phyloP scores from a whole-genome alignment of 768 basidiomycete species.

The Mycena amicta region DNA sequence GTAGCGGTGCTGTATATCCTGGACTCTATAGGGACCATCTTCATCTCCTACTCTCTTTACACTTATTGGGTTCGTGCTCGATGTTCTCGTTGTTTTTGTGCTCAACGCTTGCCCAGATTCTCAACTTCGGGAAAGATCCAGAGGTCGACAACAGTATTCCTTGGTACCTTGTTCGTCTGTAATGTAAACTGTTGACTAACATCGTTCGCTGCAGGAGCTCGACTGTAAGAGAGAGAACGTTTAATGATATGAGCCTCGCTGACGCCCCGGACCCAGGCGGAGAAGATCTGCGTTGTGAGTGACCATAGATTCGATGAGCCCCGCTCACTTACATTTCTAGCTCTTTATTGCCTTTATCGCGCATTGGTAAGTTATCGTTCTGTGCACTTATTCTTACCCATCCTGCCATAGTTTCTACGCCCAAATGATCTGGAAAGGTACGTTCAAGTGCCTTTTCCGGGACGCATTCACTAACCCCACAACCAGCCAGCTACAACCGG shows the following conservation, averaged over 20 bases:
- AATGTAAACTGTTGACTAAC: neutral
- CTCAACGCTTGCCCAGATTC: conserved; percentile 2
- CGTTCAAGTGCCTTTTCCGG: neutral
- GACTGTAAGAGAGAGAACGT: conserved; percentile 3
- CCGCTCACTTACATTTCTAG: too few relatives aligned
- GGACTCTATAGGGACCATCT: conserved; percentile 16
- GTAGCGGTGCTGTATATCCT: conserved; percentile 13
- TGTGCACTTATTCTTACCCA: neutral
- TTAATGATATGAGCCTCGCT: too few relatives aligned
- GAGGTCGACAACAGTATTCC: conserved; percentile 15
- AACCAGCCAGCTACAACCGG: conserved; percentile 5
- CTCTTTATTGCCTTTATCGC: conserved; percentile 14
- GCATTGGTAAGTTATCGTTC: neutral
- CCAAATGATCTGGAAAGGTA: conserved; percentile 14
- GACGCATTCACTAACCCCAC: too few relatives aligned
- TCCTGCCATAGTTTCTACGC: conserved; percentile 8
- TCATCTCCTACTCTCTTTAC: conserved; percentile 12
- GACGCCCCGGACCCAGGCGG: neutral
- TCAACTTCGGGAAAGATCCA: conserved; percentile 11
- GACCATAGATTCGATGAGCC: too few relatives aligned
- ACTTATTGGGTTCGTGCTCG: conserved; percentile 8
- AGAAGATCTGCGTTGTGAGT: conserved; percentile 17
- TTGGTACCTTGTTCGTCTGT: conserved; percentile 1
- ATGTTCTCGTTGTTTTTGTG: neutral
- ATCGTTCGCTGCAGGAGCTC: conserved; percentile 8